A percentile compares a stretch with the other conserved stretches of the same genome.
Evolutionary conservation across 2,329 filamentous ascomycete genomes (phyloP).

Genomic region (Colletotrichum shisoi): DNA sequence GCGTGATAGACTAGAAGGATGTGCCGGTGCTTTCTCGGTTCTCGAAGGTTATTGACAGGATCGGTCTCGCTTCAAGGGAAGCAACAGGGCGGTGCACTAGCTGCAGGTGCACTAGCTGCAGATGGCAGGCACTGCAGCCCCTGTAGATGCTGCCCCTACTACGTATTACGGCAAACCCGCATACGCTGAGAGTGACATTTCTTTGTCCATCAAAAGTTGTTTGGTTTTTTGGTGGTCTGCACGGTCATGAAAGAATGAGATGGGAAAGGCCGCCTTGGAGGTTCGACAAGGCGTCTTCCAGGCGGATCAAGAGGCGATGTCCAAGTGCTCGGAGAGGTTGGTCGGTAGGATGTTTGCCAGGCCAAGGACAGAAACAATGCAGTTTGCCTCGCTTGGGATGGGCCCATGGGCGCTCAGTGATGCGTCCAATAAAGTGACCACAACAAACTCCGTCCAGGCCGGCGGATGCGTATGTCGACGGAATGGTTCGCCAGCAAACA

Average conservation of each 20-base stretch:
- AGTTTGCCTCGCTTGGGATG: not conserved
- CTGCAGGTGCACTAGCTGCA: constrained; percentile 6
- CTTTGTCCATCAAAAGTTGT: constrained; percentile 22
- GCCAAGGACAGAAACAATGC: not conserved
- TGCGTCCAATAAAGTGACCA: not conserved
- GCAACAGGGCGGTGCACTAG: not conserved
- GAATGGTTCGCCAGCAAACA: not conserved
- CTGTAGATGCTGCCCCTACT: not conserved
- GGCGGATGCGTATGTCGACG: not conserved
- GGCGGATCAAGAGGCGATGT: not conserved
- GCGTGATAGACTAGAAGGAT: constrained; percentile 15
- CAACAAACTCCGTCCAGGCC: constrained; percentile 1
- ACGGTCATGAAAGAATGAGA: not conserved
- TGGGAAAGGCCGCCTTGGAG: not conserved
- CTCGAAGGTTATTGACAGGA: constrained; percentile 5
- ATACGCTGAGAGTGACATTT: not conserved
- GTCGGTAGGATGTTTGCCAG: not conserved
- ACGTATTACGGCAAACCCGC: not conserved
- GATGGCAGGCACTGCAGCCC: not conserved
- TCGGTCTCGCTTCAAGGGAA: not conserved
- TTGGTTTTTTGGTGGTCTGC: not conserved
- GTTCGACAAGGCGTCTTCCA: not conserved
- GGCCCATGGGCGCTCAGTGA: not conserved
- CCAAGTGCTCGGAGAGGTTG: not conserved
- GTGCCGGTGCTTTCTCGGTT: constrained; percentile 17